A percentile compares a stretch with the other conserved stretches of the same genome.
Conservation (phyloP, 148 eudicot species). For the Hydrangea macrophylla region DNA sequence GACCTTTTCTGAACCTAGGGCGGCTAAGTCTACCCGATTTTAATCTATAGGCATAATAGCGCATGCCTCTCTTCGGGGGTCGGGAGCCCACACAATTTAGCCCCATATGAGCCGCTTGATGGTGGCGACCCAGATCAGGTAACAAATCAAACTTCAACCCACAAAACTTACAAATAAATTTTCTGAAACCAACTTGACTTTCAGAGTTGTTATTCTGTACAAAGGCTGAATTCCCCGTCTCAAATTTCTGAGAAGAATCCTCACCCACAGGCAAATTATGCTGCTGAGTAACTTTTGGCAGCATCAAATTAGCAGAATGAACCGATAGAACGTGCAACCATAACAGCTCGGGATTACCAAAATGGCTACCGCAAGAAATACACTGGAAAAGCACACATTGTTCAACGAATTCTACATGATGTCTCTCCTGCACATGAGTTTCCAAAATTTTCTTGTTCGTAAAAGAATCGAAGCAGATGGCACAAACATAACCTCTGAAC, state of each 20-base stretch:
- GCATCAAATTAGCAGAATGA: slow-evolving; percentile 64
- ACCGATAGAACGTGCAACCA: slow-evolving; percentile 85
- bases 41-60: slow-evolving; percentile 68
- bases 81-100: slow-evolving; percentile 42
- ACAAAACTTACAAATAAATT: slow-evolving; percentile 80
- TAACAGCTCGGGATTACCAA: slow-evolving; percentile 76
- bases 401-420: slow-evolving; percentile 77
- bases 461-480: slow-evolving; percentile 94
- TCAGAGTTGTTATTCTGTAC: slow-evolving; percentile 38
- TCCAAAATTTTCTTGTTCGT: slow-evolving; percentile 86
- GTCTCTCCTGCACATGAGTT: slow-evolving; percentile 90
- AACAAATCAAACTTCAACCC: slow-evolving; percentile 89
- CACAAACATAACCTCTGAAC: slow-evolving; percentile 94
- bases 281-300: slow-evolving; percentile 32
- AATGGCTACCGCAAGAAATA: slow-evolving; percentile 80
- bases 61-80: slow-evolving; percentile 61
- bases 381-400: slow-evolving; percentile 96
- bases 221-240: slow-evolving; percentile 19
- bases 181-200: slow-evolving; percentile 39
- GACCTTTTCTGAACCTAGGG: slow-evolving; percentile 72
- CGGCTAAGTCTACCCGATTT: slow-evolving; percentile 82
- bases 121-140: slow-evolving; percentile 98
- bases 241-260: slow-evolving; percentile 32
- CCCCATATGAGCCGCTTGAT: slow-evolving; percentile 97
- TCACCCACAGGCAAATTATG: slow-evolving; percentile 15